Base-by-base conservation (phyloP, 352 stramenopile genomes). In the Phytophthora citrophthora region DNA sequence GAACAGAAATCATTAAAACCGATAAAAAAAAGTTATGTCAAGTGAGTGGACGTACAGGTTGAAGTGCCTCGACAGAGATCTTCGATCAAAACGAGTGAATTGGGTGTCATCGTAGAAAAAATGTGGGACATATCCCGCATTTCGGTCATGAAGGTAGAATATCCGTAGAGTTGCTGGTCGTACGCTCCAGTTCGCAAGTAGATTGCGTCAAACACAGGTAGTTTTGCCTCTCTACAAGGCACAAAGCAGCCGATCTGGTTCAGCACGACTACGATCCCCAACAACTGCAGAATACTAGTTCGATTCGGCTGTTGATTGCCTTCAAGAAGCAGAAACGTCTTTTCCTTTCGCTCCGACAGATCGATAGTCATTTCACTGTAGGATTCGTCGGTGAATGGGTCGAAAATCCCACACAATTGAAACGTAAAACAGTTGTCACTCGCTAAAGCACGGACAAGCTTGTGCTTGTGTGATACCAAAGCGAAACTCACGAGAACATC, bases 231-330 rank as follows among this genome's bases (percentile, higher is more conserved):
- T 38, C 54, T 23, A 34, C 79, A 88, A 3, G 82, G 76, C 4
- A 89, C 82, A 38, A 89, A 91, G 27, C 82, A 87, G 0, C 79
- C 82, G 20, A 89, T 68, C 45, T 91, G 82, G 57, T 84, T 83
- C 3, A 91, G 66, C 10, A 80, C 39, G 9, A 73, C 68, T 6
- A 74, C 67, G 6, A 72, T 36, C 0, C 75, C 76, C 34, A 82
- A 38, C 10, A 67, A 29, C 6, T 76, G 46, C 4, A 79, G 48
- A 13, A 70, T 16, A 31, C 10, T 51, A 7, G 31, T 27, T 10
- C 54, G 41, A 0, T 12, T 26, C 32, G 53, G 38, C 23, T 55
- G 44, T 4, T 55, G 47, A 18, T 63, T 36, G 16, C 54, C 54
- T 23, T 52, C 39, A 27, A 81, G 49, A 7, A 81, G 47, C 24